Evolutionary conservation across 2,329 filamentous ascomycete genomes (phyloP).

Genomic region (Microdochium trichocladiopsis): DNA sequence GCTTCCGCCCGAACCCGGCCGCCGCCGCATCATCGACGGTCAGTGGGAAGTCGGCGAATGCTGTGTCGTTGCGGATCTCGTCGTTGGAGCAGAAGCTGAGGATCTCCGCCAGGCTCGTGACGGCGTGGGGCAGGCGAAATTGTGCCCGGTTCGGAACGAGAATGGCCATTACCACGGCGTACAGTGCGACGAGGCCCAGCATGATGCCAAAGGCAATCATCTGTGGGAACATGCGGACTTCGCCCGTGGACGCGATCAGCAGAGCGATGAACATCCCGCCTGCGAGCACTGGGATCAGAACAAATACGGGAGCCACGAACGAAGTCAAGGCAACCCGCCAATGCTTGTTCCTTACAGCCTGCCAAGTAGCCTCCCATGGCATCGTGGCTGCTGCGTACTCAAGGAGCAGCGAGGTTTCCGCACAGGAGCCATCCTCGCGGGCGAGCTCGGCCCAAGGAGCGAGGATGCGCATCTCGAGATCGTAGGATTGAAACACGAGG

Average conservation of each 20-base stretch:
- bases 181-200: constrained; percentile 66
- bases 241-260: constrained; percentile 38
- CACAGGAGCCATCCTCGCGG: constrained; percentile 49
- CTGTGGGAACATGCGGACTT: constrained; percentile 63
- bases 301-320: constrained; percentile 49
- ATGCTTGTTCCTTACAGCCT: constrained; percentile 54
- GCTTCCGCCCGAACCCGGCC: background rate
- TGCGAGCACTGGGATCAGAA: constrained; percentile 58
- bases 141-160: constrained; percentile 54
- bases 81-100: constrained; percentile 71
- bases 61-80: constrained; percentile 63
- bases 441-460: constrained; percentile 62
- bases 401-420: constrained; percentile 57
- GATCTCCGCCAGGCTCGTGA: constrained; percentile 67
- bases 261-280: constrained; percentile 71
- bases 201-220: constrained; percentile 66
- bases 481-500: constrained; percentile 59
- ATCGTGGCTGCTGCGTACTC: constrained; percentile 60
- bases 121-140: constrained; percentile 65
- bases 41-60: constrained; percentile 57
- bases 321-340: constrained; percentile 58
- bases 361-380: constrained; percentile 51
- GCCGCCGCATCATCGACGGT: constrained; percentile 33
- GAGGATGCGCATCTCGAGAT: constrained; percentile 57
- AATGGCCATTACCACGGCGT: constrained; percentile 54